These are phyloP conservation scores for Lyophyllum semitale DNA, from an alignment of 768 basidiomycete genomes.

Conservation along the genomic window DNA sequence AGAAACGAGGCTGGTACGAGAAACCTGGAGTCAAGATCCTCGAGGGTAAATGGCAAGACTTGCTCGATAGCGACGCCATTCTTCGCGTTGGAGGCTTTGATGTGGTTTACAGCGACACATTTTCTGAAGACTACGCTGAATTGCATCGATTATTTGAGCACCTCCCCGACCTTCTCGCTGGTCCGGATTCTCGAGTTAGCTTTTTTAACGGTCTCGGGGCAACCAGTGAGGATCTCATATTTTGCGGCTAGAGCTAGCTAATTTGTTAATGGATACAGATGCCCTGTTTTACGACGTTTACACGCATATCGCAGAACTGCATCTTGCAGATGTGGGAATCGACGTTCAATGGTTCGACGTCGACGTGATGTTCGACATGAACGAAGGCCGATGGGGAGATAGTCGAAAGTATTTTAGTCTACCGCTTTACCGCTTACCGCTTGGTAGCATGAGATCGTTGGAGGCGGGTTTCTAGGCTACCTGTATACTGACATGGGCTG, in stretches of 20 bases:
- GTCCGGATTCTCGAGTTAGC: slow-evolving; percentile 78
- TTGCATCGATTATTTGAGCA: slow-evolving; percentile 81
- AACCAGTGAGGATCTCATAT: slow-evolving; percentile 61
- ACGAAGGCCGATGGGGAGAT: slow-evolving; percentile 71
- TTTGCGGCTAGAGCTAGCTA: slow-evolving; percentile 1
- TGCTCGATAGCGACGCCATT: slow-evolving; percentile 61
- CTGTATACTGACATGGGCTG: neutral
- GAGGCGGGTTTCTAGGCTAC: neutral
- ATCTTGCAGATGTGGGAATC: slow-evolving; percentile 82
- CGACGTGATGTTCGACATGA: slow-evolving; percentile 52
- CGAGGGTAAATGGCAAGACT: slow-evolving; percentile 95
- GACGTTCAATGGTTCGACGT: slow-evolving; percentile 82
- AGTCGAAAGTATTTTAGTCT: slow-evolving; percentile 77
- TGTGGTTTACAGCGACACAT: slow-evolving; percentile 89
- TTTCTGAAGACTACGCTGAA: slow-evolving; percentile 84
- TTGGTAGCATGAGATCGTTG: slow-evolving; percentile 37
- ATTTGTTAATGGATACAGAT: slow-evolving; percentile 49
- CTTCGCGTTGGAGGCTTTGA: slow-evolving; percentile 77
- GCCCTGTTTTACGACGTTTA: slow-evolving; percentile 90
- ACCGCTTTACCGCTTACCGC: slow-evolving; percentile 72
- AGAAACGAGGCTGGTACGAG: slow-evolving; percentile 72
- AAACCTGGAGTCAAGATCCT: slow-evolving; percentile 77
- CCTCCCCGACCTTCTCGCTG: slow-evolving; percentile 74
- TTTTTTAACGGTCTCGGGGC: slow-evolving; percentile 99
- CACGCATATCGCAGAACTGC: slow-evolving; percentile 79